Base-by-base conservation (phyloP, 257 asterid genomes). In the Lantana camara region DNA sequence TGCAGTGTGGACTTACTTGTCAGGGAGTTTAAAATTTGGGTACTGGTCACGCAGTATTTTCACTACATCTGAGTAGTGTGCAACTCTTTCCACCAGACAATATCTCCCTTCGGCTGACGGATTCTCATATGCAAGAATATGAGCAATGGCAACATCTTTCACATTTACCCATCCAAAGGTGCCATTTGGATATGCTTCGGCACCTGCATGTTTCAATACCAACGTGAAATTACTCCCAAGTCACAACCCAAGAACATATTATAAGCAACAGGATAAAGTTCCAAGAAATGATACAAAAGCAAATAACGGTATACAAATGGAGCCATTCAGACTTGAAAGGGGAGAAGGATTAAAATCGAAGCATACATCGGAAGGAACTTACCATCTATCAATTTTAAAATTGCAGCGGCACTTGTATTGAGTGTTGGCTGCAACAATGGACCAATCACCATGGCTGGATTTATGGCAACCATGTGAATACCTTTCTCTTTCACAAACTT, bases 51-150 rank as follows among this genome's bases (percentile, higher is more conserved):
- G 77, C 77, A 82, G 49, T 49, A 82, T 79, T 46, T 74, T 47
- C 68, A 79, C 77, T 5, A 78, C 4, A 9, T 79, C 83, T 2
- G 85, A 79, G 67, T 41, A 49, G 79, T 79, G 89, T 9, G 74
- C 80, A 24, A 71, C 67, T 8, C 67, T 66, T 47, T 76, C 85
- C 55, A 79, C 81, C 62, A 77, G 22, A 27, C 79, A 77, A 65
- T 79, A 77, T 70, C 85, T 77, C 71, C 89, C 89, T 54, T 29
- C 74, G 40, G 89, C 85, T 0, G 75, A 72, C 49, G 83, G 69
- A 62, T 71, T 79, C 74, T 82, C 89, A 64, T 46, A 77, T 60
- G 82, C 88, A 56, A 79, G 70, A 53, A 82, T 59, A 61, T 82
- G 88, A 22, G 85, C 85, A 57, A 35, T 3, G 14, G 83, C 88